Base-by-base conservation (phyloP, 169 alveolate genomes). In the Cyclospora cayetanensis region DNA sequence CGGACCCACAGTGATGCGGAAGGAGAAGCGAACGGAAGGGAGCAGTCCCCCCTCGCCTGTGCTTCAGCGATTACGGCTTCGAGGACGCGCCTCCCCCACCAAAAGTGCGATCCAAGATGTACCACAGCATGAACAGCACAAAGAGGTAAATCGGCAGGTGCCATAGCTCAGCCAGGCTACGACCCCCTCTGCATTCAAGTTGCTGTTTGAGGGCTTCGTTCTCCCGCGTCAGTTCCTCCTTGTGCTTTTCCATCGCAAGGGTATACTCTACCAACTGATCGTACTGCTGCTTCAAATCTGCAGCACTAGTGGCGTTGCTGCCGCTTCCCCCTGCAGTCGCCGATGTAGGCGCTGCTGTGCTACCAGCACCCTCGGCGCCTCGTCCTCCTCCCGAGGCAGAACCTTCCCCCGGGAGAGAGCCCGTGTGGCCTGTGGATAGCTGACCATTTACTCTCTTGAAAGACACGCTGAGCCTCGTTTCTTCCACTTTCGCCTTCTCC, bases 241-340 rank as follows among this genome's bases (percentile, higher is more conserved):
- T 84, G 34, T 84, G 91, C 4, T 82, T 41, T 39, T 84, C 91
- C 79, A 84, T 20, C 2, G 91, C 91, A 35, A 84, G 43, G 0
- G 93, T 84, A 46, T 90, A 90, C 68, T 93, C 94, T 35, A 93
- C 94, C 68, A 93, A 93, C 68, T 93, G 94, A 46, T 93, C 95
- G 74, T 93, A 93, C 18, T 90, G 93, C 63, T 72, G 52, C 91
- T 63, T 63, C 74, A 85, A 35, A 25, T 84, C 91, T 22, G 55
- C 77, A n/a, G n/a, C n/a, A n/a, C n/a, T n/a, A n/a, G n/a, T n/a
- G n/a, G 86, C 37, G 46, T 34, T 46, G 20, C n/a, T 29, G 80
- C 80, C 31, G n/a, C 80, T 68, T 9, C 80, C 80, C 22, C 46
- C 85, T 35, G 53, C 83, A 5, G 83, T 93, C 18, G 93, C 41